phyloP scores from a whole-genome alignment of 2,329 filamentous ascomycete genomes.

The Apiospora hydei region DNA sequence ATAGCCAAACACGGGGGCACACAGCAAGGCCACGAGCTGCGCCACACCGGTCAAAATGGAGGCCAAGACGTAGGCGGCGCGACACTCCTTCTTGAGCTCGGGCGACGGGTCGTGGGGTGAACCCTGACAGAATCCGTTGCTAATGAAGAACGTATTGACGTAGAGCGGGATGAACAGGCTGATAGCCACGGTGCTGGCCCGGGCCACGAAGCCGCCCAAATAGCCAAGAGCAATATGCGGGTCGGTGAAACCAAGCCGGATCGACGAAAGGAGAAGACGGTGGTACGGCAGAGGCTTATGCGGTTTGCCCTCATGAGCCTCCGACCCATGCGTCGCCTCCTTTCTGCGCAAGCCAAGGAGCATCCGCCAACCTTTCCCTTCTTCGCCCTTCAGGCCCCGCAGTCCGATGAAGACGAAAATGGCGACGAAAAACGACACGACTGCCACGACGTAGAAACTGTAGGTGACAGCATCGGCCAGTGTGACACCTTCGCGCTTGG shows the following conservation, averaged over 20 bases:
- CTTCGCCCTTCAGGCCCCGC: slow-evolving; percentile 72
- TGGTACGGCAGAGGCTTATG: slow-evolving; percentile 59
- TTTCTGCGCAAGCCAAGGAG: slow-evolving; percentile 53
- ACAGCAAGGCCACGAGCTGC: slow-evolving; percentile 84
- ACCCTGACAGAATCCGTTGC: slow-evolving; percentile 78
- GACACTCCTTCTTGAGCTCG: slow-evolving; percentile 85
- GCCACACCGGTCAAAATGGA: slow-evolving; percentile 88
- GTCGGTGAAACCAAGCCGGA: slow-evolving; percentile 76
- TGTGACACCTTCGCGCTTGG: slow-evolving; percentile 72
- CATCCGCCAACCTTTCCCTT: slow-evolving; percentile 74
- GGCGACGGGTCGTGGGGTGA: slow-evolving; percentile 68
- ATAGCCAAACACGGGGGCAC: slow-evolving; percentile 87
- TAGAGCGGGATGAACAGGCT: slow-evolving; percentile 94
- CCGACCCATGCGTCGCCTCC: slow-evolving; percentile 23
- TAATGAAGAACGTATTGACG: slow-evolving; percentile 89
- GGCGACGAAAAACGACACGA: slow-evolving; percentile 75
- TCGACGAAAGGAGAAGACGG: slow-evolving; percentile 66
- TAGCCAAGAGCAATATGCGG: slow-evolving; percentile 86
- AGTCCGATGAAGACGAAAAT: slow-evolving; percentile 82
- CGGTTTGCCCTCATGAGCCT: slow-evolving; percentile 23
- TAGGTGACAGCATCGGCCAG: slow-evolving; percentile 78
- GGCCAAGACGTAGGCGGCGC: slow-evolving; percentile 85
- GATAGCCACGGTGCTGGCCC: slow-evolving; percentile 93
- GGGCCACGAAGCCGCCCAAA: slow-evolving; percentile 90
- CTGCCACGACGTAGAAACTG: slow-evolving; percentile 87